Conservation (phyloP, 805 yeast genomes). For the Metschnikowia chrysomelidarum region DNA sequence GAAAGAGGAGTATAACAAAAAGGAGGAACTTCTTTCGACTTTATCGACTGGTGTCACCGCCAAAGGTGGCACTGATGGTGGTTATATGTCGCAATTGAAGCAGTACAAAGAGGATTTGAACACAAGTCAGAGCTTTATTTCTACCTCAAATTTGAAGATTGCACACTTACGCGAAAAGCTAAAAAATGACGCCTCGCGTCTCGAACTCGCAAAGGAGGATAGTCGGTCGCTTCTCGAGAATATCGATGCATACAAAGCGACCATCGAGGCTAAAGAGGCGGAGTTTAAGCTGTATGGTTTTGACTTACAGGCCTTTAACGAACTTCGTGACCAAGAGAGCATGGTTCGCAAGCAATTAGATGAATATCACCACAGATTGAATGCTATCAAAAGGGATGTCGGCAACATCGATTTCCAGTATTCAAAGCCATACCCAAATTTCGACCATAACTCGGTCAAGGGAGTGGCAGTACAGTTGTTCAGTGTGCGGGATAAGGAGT, state of each 20-base stretch:
- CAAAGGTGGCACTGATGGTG: slow-evolving; percentile 70
- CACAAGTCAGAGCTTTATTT: slow-evolving; percentile 52
- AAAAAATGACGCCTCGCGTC: slow-evolving; percentile 45
- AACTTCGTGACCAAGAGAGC: slow-evolving; percentile 47
- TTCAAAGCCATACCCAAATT: slow-evolving; percentile 58
- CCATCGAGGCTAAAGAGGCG: slow-evolving; percentile 36
- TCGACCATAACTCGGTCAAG: slow-evolving; percentile 62
- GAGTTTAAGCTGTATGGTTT: slow-evolving; percentile 56
- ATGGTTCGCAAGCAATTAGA: slow-evolving; percentile 19
- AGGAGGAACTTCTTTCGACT: slow-evolving; percentile 78
- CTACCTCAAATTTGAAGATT: slow-evolving; percentile 58
- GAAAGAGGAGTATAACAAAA: slow-evolving; percentile 49
- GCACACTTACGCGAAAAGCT: slow-evolving; percentile 56
- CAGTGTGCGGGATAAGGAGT: slow-evolving; percentile 52
- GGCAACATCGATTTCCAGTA: slow-evolving; percentile 78
- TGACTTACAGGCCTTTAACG: slow-evolving; percentile 44
- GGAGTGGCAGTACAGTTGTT: slow-evolving; percentile 92
- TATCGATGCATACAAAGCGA: slow-evolving; percentile 41
- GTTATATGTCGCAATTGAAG: slow-evolving; percentile 70
- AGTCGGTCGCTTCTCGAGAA: slow-evolving; percentile 40
- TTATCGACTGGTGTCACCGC: slow-evolving; percentile 88
- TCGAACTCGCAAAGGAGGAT: slow-evolving; percentile 52
- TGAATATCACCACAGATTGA: slow-evolving; percentile 45
- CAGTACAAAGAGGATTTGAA: slow-evolving; percentile 57
- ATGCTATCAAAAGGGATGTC: slow-evolving; percentile 57